These are phyloP conservation scores for Fraxinus angustifolia DNA, from an alignment of 305 asterid species.

Conservation along the genomic window DNA sequence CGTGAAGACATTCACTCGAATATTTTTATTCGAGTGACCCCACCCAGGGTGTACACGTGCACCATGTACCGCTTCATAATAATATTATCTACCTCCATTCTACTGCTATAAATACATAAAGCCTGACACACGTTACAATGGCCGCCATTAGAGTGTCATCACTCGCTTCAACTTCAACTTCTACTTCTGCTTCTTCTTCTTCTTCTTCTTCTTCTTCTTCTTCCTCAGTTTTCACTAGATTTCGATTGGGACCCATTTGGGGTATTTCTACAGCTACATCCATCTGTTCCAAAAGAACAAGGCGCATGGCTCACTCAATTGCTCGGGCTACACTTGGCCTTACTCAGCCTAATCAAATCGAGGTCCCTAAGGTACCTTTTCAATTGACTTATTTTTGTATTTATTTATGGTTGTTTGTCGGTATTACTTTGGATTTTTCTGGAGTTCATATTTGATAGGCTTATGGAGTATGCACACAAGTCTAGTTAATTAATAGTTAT, in stretches of 20 bases:
- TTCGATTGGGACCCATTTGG: slow-evolving; percentile 24
- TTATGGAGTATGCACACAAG: neutral
- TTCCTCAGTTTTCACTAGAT: slow-evolving; percentile 33
- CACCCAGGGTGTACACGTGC: too few relatives aligned
- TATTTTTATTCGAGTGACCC: too few relatives aligned
- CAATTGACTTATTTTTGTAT: neutral
- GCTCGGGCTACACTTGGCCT: slow-evolving; percentile 91
- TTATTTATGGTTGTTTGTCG: neutral
- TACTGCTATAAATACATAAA: slow-evolving; percentile 29
- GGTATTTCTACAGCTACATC: slow-evolving; percentile 25
- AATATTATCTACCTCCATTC: neutral
- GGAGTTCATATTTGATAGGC: neutral
- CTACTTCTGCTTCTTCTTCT: slow-evolving; percentile 6
- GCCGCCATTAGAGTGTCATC: slow-evolving; percentile 55
- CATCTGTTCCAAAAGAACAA: slow-evolving; percentile 18
- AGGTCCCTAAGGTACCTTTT: slow-evolving; percentile 57
- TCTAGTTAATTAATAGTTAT: neutral
- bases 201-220: neutral
- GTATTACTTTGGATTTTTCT: neutral
- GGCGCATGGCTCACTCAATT: slow-evolving; percentile 73
- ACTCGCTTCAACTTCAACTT: slow-evolving; percentile 28
- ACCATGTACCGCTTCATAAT: too few relatives aligned
- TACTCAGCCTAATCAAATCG: slow-evolving; percentile 59
- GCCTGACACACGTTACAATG: slow-evolving; percentile 31
- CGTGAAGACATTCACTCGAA: too few relatives aligned